A percentile compares a stretch with the other conserved stretches of the same genome.
Evolutionary conservation across 305 asterid species (phyloP).

Genomic region (Rubia balearica): DNA sequence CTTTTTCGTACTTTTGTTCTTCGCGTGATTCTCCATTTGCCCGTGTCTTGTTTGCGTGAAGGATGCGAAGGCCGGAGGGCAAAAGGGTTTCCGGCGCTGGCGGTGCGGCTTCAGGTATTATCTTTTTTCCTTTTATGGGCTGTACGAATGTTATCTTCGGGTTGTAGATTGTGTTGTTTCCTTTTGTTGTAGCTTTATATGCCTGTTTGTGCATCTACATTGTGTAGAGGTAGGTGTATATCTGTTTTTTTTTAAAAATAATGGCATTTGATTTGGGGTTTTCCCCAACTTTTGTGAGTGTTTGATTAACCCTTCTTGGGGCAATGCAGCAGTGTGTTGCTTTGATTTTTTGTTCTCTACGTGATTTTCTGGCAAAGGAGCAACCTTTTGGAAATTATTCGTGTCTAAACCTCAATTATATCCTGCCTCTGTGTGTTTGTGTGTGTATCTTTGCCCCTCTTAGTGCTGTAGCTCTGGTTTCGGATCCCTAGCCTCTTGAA

Average conservation of each 20-base stretch:
- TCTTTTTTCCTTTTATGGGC: constrained; percentile 11
- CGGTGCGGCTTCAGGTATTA: constrained; percentile 17
- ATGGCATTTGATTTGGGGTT: background rate
- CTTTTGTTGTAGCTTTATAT: background rate
- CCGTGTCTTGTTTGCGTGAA: background rate
- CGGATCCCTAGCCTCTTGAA: background rate
- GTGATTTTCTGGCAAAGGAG: background rate
- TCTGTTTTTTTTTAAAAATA: background rate
- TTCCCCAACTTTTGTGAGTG: background rate
- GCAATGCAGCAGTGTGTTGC: constrained; percentile 11
- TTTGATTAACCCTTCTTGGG: background rate
- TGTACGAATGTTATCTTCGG: background rate
- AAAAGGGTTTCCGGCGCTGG: constrained; percentile 15
- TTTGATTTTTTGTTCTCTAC: background rate
- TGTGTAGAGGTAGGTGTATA: background rate
- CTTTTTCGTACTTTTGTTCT: background rate
- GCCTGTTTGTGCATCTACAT: background rate
- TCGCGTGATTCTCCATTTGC: constrained; percentile 4
- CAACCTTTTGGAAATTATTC: constrained; percentile 1
- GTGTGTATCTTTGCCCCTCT: background rate
- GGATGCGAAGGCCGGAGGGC: constrained; percentile 22
- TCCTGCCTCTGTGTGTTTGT: background rate
- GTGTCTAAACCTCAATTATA: background rate
- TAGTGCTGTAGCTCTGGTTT: background rate
- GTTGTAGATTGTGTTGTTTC: background rate